Base-by-base conservation (phyloP, 2,329 filamentous ascomycete species). In the Chaetomium globosum region DNA sequence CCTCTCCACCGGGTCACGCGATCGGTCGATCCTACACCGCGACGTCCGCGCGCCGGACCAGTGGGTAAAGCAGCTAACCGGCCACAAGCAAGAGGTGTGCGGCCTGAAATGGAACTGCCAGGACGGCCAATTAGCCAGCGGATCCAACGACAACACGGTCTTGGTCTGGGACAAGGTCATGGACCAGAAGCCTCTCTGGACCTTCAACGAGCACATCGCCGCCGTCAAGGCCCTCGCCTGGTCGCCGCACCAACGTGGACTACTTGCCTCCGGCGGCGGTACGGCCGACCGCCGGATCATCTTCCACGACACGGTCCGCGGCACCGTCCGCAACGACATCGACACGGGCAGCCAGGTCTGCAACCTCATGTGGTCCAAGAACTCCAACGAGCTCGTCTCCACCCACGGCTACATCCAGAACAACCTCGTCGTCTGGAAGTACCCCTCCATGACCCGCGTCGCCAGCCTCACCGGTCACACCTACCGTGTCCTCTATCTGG, bases 391-490 rank as follows among this genome's bases (percentile, higher is more conserved):
- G 77, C 93, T 99, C 65, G 94, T 99, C 62, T 94, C 90, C 59
- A 99, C 95, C 0, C 95, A 99, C 75, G 95, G 95, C 7, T 99
- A 97, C 80, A 94, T 90, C 71, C 95, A 99, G 75, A 97, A 99
- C 76, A 95, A 98, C 77, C 97, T 99, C 72, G 94, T 98, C 46
- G 92, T 99, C 63, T 99, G 95, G 95, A 99, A 99, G 75, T 99
- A 99, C 75, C 95, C 95, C 1, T 93, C 90, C 71, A 98, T 99
- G 95, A 92, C 92, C 57, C 95, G 98, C 76, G 93, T 99, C 9
- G 94, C 92, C 49, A 96, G 92, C 71, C 82, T 99, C 54, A 99
- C 95, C 0, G 95, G 95, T 0, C 95, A 99, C 77, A 99, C 95
- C 1, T 98, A 96, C 78, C 90, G 95, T 74, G 95, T 99, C 13